phyloP scores from a whole-genome alignment of 2,329 filamentous ascomycete genomes.

The Beauveria rudraprayagi region DNA sequence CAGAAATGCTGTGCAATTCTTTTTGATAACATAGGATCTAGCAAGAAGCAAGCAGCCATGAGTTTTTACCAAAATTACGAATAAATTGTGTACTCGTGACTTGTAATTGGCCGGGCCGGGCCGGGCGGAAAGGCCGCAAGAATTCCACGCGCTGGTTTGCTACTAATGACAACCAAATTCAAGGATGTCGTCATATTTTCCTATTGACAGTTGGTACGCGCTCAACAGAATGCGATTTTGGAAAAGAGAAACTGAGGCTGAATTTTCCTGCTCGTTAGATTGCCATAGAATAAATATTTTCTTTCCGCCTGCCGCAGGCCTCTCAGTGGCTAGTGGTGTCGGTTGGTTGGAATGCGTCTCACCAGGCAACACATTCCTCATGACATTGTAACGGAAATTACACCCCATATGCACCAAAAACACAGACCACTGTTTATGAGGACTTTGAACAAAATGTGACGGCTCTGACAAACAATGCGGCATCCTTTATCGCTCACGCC shows the following conservation, averaged over 20 bases:
- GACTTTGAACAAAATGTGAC: neutral
- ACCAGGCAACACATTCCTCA: constrained; percentile 33
- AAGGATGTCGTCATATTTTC: neutral
- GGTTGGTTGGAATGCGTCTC: constrained; percentile 27
- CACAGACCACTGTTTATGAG: constrained; percentile 3
- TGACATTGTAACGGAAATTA: constrained; percentile 22
- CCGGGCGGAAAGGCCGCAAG: neutral
- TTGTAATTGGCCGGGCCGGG: neutral
- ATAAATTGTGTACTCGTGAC: constrained; percentile 9
- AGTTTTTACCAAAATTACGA: neutral
- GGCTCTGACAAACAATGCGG: neutral
- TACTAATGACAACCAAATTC: neutral
- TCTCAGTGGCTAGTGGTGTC: constrained; percentile 4
- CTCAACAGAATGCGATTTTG: neutral
- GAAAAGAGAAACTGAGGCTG: neutral
- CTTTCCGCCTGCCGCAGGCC: neutral
- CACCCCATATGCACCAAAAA: constrained; percentile 10
- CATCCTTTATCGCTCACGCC: neutral
- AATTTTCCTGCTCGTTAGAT: too few species aligned
- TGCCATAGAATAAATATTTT: neutral
- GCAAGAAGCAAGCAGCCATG: constrained; percentile 20
- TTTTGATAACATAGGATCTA: constrained; percentile 26
- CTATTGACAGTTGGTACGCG: neutral
- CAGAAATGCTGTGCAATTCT: constrained; percentile 23
- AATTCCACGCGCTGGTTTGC: neutral